phyloP scores from a whole-genome alignment of 306 rosid species.

The Glycine latifolia region DNA sequence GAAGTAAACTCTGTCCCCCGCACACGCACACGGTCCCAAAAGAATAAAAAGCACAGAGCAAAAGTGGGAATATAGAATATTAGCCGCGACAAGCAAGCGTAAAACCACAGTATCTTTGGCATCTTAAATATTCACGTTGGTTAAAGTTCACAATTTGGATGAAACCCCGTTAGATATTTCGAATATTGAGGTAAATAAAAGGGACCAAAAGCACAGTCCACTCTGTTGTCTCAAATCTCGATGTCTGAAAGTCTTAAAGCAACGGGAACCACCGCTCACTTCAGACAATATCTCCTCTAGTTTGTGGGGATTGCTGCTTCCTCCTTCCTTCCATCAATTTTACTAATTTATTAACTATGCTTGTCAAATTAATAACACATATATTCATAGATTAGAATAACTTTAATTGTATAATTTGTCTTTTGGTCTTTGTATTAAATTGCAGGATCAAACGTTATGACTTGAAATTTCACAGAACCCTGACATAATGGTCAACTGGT shows the following conservation, averaged over 20 bases:
- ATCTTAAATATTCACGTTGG: background rate
- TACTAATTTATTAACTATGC: too few species aligned
- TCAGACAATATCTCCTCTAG: constrained; percentile 7
- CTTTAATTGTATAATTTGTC: background rate
- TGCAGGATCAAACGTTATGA: background rate
- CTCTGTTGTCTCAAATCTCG: constrained; percentile 30
- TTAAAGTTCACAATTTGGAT: constrained; percentile 38
- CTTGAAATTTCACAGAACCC: background rate
- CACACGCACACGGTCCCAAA: constrained; percentile 34
- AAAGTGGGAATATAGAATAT: constrained; percentile 47
- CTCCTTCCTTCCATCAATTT: background rate
- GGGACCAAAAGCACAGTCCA: constrained; percentile 46
- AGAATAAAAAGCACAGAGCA: constrained; percentile 35
- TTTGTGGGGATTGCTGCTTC: constrained; percentile 37
- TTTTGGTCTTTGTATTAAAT: background rate
- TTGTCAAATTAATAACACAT: too few species aligned
- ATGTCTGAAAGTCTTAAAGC: constrained; percentile 41
- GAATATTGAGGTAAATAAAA: constrained; percentile 35
- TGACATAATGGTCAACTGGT: constrained; percentile 3
- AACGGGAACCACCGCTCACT: background rate
- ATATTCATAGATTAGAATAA: too few species aligned
- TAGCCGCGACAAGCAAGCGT: constrained; percentile 49
- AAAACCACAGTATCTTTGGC: constrained; percentile 39
- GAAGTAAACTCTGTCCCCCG: constrained; percentile 19
- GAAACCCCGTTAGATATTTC: constrained; percentile 8